phyloP scores from a whole-genome alignment of 345 rosid species.

The Populus simonii region DNA sequence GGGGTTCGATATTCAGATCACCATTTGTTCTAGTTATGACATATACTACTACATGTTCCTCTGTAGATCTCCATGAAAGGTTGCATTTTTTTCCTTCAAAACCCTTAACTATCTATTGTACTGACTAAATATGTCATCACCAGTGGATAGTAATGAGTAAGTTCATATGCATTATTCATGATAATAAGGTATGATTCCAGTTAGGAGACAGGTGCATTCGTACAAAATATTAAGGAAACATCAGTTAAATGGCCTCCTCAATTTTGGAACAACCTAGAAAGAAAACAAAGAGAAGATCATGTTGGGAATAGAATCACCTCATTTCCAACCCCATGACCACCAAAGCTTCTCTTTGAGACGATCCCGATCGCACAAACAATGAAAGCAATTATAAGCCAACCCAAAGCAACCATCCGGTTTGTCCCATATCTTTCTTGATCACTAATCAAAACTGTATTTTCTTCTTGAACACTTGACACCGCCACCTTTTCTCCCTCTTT shows the following conservation, averaged over 20 bases:
- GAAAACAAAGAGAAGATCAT: conserved; percentile 9
- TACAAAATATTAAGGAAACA: not conserved
- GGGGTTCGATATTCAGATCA: not conserved
- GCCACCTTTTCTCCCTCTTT: conserved; percentile 7
- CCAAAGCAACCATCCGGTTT: not conserved
- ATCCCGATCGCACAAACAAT: conserved; percentile 11
- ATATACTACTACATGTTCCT: not conserved
- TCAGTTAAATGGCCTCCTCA: not conserved
- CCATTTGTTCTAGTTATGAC: not conserved
- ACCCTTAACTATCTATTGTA: not conserved
- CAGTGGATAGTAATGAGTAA: not conserved
- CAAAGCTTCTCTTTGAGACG: conserved; percentile 10
- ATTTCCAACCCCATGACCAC: conserved; percentile 6
- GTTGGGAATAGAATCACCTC: conserved; percentile 38
- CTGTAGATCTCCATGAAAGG: not conserved
- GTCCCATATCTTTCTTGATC: not conserved
- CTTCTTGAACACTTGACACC: not conserved
- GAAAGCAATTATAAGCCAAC: conserved; percentile 17
- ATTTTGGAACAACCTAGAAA: not conserved
- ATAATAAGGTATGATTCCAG: not conserved
- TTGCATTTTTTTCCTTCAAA: not conserved
- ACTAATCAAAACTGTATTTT: not conserved
- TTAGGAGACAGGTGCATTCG: not conserved
- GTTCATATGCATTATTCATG: not conserved
- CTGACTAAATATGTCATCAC: not conserved